A percentile compares a stretch with the other conserved stretches of the same genome.
These are phyloP conservation scores for Pseudocercospora ulei DNA, from an alignment of 2,329 filamentous ascomycete genomes.

Conservation along the genomic window DNA sequence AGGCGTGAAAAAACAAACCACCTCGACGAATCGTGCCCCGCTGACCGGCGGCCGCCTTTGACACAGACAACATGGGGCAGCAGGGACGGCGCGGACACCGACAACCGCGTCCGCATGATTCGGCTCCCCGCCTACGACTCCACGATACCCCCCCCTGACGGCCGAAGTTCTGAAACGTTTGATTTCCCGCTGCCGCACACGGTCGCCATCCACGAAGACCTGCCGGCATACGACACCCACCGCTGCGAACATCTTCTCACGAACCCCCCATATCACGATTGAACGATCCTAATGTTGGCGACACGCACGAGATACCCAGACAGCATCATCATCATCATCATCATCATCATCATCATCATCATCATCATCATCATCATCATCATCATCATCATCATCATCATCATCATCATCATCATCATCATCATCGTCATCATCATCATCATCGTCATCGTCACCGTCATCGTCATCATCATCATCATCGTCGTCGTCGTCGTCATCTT, in stretches of 20 bases:
- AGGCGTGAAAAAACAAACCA: too few species aligned
- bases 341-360: too few species aligned
- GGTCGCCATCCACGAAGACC: constrained; percentile 18
- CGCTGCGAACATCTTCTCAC: constrained; percentile 14
- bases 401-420: too few species aligned
- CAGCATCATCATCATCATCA: too few species aligned
- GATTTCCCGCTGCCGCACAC: constrained; percentile 22
- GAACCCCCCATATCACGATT: constrained; percentile 26
- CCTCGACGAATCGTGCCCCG: constrained; percentile 16
- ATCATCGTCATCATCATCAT: too few species aligned
- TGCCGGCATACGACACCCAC: constrained; percentile 29
- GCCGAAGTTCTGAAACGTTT: constrained; percentile 31
- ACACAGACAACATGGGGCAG: constrained; percentile 87
- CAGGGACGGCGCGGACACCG: constrained; percentile 78
- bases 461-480: too few species aligned
- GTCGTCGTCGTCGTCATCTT: too few species aligned
- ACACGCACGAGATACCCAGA: constrained; percentile 28
- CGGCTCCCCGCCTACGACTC: constrained; percentile 33
- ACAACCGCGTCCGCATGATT: constrained; percentile 62
- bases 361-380: too few species aligned
- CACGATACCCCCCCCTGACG: constrained; percentile 21
- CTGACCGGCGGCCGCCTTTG: constrained; percentile 27
- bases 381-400: too few species aligned
- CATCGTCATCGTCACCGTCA: too few species aligned
- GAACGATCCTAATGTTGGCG: constrained; percentile 24